Evolutionary conservation across 257 asterid species (phyloP).

Genomic region (Solanum paucissectum): DNA sequence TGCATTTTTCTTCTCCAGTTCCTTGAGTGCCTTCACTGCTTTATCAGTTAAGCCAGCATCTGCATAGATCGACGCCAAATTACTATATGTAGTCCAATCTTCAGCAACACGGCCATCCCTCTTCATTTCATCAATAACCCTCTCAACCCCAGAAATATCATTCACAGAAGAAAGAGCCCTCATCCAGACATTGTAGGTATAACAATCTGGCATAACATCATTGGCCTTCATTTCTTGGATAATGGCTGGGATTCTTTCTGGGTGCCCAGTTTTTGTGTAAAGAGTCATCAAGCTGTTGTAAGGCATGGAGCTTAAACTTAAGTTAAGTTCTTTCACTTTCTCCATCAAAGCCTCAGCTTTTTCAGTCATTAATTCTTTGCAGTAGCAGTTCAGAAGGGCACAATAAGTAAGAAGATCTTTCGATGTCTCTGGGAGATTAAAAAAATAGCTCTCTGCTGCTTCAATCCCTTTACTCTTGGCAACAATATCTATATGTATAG

Average conservation of each 20-base stretch:
- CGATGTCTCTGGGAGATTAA: slow-evolving; percentile 59
- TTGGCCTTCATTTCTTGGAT: slow-evolving; percentile 80
- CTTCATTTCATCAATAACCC: slow-evolving; percentile 90
- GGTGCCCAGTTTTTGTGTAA: slow-evolving; percentile 41
- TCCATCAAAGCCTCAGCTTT: slow-evolving; percentile 60
- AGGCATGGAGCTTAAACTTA: slow-evolving; percentile 65
- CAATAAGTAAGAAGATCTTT: slow-evolving; percentile 71
- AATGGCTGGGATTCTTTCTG: slow-evolving; percentile 47
- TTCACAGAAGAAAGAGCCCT: slow-evolving; percentile 74
- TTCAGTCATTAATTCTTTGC: slow-evolving; percentile 63
- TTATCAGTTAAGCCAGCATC: slow-evolving; percentile 62
- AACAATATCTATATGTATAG: slow-evolving; percentile 77
- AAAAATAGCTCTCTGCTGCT: slow-evolving; percentile 72
- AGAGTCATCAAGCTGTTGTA: slow-evolving; percentile 89
- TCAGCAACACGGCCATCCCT: slow-evolving; percentile 77
- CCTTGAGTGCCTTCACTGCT: slow-evolving; percentile 80
- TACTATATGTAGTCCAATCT: slow-evolving; percentile 95
- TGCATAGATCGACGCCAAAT: slow-evolving; percentile 80
- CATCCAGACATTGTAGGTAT: slow-evolving; percentile 89
- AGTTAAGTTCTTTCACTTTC: slow-evolving; percentile 80
- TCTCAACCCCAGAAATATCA: slow-evolving; percentile 74
- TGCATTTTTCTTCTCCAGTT: slow-evolving; percentile 66
- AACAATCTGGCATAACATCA: slow-evolving; percentile 58
- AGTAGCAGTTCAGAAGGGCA: slow-evolving; percentile 86
- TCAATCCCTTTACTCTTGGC: slow-evolving; percentile 58